phyloP scores from a whole-genome alignment of 164 flowering plant genomes.

The Stephania japonica region DNA sequence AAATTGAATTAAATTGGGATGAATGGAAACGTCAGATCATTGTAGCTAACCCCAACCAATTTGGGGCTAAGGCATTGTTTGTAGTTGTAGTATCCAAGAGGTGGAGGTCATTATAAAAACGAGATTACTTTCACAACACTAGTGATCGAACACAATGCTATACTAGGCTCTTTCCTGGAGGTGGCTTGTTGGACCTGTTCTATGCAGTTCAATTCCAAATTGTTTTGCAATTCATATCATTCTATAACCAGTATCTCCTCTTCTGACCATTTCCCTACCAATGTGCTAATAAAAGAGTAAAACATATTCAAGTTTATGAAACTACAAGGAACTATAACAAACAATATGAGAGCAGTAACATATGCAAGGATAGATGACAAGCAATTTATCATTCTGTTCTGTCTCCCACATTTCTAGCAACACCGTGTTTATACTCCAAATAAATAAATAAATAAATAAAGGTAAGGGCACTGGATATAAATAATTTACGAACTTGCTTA shows the following conservation, averaged over 20 bases:
- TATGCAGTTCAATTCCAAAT: neutral
- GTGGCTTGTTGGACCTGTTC: neutral
- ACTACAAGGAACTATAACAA: neutral
- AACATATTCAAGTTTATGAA: neutral
- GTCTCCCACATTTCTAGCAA: neutral
- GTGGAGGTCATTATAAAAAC: too few relatives aligned
- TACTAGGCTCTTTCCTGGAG: neutral
- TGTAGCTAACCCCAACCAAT: too few relatives aligned
- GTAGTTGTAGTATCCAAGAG: too few relatives aligned
- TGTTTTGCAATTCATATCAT: neutral
- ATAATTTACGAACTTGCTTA: constrained; percentile 17
- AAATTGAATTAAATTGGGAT: too few relatives aligned
- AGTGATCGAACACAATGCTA: neutral
- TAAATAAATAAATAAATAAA: neutral
- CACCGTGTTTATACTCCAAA: neutral
- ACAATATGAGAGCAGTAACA: neutral
- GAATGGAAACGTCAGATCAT: too few relatives aligned
- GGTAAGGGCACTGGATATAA: neutral
- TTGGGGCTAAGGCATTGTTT: too few relatives aligned
- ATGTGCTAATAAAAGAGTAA: neutral
- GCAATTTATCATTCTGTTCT: neutral
- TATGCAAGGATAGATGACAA: neutral
- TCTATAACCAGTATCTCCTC: neutral
- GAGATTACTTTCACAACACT: neutral
- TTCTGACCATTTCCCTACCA: neutral